Evolutionary conservation across 202 grass and related monocot species (phyloP), one percentile per base, ranked within the genome.

Genomic region (Zizania palustris): DNA sequence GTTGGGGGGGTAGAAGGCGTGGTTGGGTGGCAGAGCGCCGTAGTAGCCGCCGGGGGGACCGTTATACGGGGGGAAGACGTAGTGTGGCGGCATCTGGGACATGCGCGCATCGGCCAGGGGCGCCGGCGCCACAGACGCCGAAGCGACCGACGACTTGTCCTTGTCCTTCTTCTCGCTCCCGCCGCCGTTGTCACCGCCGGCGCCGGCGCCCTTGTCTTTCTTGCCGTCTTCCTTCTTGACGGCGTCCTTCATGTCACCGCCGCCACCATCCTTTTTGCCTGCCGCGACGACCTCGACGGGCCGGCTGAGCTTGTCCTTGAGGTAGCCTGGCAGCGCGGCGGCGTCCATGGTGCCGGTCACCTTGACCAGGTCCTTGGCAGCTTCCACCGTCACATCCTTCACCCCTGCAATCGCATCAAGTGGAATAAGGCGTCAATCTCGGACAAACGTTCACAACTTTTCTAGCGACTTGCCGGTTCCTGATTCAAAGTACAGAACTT

Each of bases 311-410:
- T 93, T 97, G 45, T 81, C 75, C 48, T 75, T 77, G 45, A 93
- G 84, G 49, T 76, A 80, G 9, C 35, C 74, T 19, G 91, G 88
- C 41, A 97, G 73, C 11, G 88, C 73, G 59, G 88, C 82, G 40
- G 71, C 68, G 83, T 93, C 91, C 79, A 97, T 93, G 70, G 79
- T 92, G 20, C 93, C 93, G 53, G 73, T 97, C 40, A 97, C 86
- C 64, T 88, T 93, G 18, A 97, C 93, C 58, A 91, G 75, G 55
- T 93, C 91, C 54, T 88, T 97, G 65, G 61, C 51, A 8, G 66
- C 69, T 40, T 97, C 88, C 7, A 91, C 60, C 14, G 12, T 3
- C 45, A 93, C 93, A 18, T 77, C 58, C 85, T 93, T 86, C 46
- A 93, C 93, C 2, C 90, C 90, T 93, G 60, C 13, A 62, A 45